Evolutionary conservation across 768 basidiomycete species (phyloP).

Genomic region (Naganishia randhawae): DNA sequence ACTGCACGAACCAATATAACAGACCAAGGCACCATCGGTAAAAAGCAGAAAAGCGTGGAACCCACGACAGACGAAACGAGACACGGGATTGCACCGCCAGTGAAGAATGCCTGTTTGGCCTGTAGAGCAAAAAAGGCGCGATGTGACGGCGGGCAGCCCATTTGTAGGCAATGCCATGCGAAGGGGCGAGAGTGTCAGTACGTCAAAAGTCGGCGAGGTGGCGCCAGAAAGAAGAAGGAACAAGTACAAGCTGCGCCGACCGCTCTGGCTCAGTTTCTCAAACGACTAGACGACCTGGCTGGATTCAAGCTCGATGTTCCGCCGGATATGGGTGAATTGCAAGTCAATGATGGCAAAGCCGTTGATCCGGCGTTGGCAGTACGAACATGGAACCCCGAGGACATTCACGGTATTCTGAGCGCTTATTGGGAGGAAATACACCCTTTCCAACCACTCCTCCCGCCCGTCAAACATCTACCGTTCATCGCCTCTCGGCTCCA

Average conservation of each 20-base stretch:
- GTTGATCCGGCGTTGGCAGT: slow-evolving; percentile 25
- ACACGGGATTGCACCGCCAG: slow-evolving; percentile 27
- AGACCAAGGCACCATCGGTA: background rate
- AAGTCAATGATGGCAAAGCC: background rate
- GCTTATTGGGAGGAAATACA: slow-evolving; percentile 49
- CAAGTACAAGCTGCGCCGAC: slow-evolving; percentile 33
- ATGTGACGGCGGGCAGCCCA: slow-evolving; percentile 46
- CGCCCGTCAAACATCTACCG: slow-evolving; percentile 36
- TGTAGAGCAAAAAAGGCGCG: slow-evolving; percentile 48
- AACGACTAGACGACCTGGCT: slow-evolving; percentile 41
- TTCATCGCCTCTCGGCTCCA: slow-evolving; percentile 31
- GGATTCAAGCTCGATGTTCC: slow-evolving; percentile 22
- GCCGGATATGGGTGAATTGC: slow-evolving; percentile 24
- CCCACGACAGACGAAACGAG: background rate
- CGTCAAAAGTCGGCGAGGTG: slow-evolving; percentile 48
- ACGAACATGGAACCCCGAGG: slow-evolving; percentile 23
- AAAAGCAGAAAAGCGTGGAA: slow-evolving; percentile 4
- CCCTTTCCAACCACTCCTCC: slow-evolving; percentile 47
- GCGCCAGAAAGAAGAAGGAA: slow-evolving; percentile 45
- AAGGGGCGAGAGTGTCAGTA: slow-evolving; percentile 46
- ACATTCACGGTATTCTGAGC: slow-evolving; percentile 29
- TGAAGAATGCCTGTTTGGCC: slow-evolving; percentile 42
- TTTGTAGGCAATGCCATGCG: slow-evolving; percentile 44
- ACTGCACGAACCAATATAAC: background rate
- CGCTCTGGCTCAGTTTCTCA: slow-evolving; percentile 40